These are phyloP conservation scores for Paramecium bursaria DNA, from an alignment of 73 alveolate species.

Conservation along the genomic window DNA sequence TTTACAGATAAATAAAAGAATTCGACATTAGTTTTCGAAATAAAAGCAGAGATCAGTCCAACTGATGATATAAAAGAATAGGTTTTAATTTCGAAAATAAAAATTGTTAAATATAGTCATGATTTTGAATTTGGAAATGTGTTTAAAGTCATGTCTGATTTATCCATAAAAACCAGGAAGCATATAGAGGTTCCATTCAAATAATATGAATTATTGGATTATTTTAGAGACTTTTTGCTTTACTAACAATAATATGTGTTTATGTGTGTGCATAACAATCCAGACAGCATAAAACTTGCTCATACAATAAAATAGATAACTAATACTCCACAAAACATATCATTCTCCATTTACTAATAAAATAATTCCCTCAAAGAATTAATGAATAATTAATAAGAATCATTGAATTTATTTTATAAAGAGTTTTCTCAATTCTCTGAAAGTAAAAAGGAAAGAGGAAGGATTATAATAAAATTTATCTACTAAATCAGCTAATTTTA, in stretches of 20 bases:
- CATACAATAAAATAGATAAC: neutral
- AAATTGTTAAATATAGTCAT: constrained; percentile 37
- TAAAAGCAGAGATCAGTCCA: constrained; percentile 51
- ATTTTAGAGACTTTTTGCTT: constrained; percentile 26
- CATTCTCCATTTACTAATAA: constrained; percentile 13
- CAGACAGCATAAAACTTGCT: constrained; percentile 15
- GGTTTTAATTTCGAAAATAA: constrained; percentile 32
- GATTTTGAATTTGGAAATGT: constrained; percentile 29
- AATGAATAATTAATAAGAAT: constrained; percentile 43
- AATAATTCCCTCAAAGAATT: constrained; percentile 19
- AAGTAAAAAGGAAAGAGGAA: constrained; percentile 43
- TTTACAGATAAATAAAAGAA: constrained; percentile 37
- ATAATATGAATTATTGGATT: constrained; percentile 22
- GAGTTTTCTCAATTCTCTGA: constrained; percentile 28
- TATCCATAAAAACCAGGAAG: constrained; percentile 22
- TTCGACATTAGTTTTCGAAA: constrained; percentile 13
- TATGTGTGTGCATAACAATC: neutral
- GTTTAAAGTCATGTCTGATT: constrained; percentile 39
- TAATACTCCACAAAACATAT: neutral
- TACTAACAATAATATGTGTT: constrained; percentile 7
- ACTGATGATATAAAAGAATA: constrained; percentile 52
- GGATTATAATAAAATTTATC: neutral
- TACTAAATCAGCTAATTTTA: neutral
- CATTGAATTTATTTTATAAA: constrained; percentile 45
- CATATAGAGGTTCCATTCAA: constrained; percentile 51